Conservation (phyloP, 305 asterid species). For the Euphrasia arctica region DNA sequence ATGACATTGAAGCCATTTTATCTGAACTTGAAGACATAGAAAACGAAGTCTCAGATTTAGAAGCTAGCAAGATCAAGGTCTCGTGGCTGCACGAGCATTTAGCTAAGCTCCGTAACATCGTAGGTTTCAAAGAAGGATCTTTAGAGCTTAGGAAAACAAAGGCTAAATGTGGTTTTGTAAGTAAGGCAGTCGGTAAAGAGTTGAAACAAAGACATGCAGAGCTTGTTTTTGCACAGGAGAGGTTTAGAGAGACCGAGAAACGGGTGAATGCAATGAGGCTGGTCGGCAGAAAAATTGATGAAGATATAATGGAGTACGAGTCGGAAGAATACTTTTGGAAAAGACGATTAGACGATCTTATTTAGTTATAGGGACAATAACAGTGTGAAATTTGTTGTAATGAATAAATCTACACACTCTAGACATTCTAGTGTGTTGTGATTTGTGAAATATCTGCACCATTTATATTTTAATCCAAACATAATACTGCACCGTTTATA, state of each 20-base stretch:
- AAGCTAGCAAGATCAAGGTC: slow-evolving; percentile 32
- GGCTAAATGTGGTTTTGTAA: slow-evolving; percentile 18
- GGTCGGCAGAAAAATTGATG: slow-evolving; percentile 29
- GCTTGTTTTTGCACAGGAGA: slow-evolving; percentile 34
- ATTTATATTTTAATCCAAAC: too few species aligned
- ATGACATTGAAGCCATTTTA: too few species aligned
- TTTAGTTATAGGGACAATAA: slow-evolving; percentile 6
- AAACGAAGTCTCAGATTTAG: slow-evolving; percentile 36
- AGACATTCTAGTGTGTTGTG: background rate
- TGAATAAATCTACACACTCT: background rate
- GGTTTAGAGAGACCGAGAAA: slow-evolving; percentile 33
- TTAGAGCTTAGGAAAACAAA: slow-evolving; percentile 25
- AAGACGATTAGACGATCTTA: slow-evolving; percentile 36
- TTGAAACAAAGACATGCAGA: slow-evolving; percentile 31
- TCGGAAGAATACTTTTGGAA: slow-evolving; percentile 37
- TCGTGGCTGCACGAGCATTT: slow-evolving; percentile 41
- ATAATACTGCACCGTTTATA: too few species aligned
- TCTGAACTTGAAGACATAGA: too few species aligned
- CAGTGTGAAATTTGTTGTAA: background rate
- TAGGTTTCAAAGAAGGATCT: slow-evolving; percentile 25
- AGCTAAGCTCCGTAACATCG: too few species aligned
- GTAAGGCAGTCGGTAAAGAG: slow-evolving; percentile 29
- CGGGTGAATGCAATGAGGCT: slow-evolving; percentile 32
- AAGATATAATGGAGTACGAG: slow-evolving; percentile 31
- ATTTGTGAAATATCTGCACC: too few species aligned